A percentile compares a stretch with the other conserved stretches of the same genome.
These are phyloP conservation scores for Penicillium sp. DNA, from an alignment of 2,329 filamentous ascomycete genomes.

Conservation along the genomic window DNA sequence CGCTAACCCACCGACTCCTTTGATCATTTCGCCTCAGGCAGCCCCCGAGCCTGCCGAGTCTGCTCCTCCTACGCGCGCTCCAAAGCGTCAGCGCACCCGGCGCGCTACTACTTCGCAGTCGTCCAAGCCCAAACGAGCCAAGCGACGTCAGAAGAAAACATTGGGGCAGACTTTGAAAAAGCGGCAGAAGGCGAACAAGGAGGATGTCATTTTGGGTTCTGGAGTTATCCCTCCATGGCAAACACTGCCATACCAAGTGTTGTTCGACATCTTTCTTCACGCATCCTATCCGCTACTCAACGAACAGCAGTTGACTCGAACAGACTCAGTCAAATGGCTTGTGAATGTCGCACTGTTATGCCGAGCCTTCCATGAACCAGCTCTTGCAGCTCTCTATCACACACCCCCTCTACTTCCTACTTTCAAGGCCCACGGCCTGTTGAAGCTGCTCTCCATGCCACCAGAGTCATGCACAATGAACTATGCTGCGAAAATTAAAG, in stretches of 20 bases:
- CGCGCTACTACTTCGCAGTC: conserved; percentile 9
- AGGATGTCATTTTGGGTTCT: conserved; percentile 17
- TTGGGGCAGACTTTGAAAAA: conserved; percentile 23
- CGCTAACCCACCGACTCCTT: background rate
- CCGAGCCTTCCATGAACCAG: conserved; percentile 63
- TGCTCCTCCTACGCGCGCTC: background rate
- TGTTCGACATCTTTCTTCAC: conserved; percentile 64
- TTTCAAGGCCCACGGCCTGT: conserved; percentile 46
- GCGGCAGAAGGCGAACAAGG: conserved; percentile 20
- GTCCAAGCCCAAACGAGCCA: conserved; percentile 9
- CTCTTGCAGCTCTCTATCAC: conserved; percentile 66
- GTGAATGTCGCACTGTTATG: conserved; percentile 59
- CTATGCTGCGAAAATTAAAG: conserved; percentile 66
- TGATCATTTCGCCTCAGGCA: background rate
- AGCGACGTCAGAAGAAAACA: conserved; percentile 13
- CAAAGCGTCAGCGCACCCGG: conserved; percentile 3
- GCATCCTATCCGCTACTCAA: conserved; percentile 56
- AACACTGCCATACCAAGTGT: conserved; percentile 62
- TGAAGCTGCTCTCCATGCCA: conserved; percentile 53
- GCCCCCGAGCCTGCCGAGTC: background rate
- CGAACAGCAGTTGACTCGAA: conserved; percentile 22
- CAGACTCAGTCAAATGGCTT: conserved; percentile 52
- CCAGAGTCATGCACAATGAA: conserved; percentile 51
- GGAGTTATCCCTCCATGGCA: conserved; percentile 53
- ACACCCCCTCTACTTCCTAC: conserved; percentile 59